Conservation (phyloP, 306 rosid species). For the Rubus parviflorus region DNA sequence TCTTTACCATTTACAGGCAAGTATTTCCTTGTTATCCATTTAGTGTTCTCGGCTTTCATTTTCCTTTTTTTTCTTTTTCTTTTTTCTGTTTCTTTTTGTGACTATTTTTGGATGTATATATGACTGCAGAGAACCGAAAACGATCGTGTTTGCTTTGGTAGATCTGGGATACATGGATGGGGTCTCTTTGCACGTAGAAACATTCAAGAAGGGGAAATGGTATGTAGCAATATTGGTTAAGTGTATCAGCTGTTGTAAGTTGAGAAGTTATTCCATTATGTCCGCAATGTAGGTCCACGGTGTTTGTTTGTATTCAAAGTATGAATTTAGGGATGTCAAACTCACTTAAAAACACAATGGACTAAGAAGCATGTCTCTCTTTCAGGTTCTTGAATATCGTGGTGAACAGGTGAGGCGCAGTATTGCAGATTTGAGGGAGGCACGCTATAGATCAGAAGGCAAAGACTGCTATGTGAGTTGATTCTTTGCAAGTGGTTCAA, state of each 20-base stretch:
- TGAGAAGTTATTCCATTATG: conserved; percentile 2
- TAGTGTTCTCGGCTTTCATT: conserved; percentile 1
- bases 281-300: not conserved
- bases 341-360: conserved; percentile 1
- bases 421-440: conserved; percentile 91
- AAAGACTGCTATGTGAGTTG: conserved; percentile 94
- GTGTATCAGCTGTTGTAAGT: not conserved
- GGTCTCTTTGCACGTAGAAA: conserved; percentile 92
- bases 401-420: conserved; percentile 98
- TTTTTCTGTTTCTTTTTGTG: conserved; percentile 20
- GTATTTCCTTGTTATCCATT: conserved; percentile 26
- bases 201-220: conserved; percentile 99
- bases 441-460: conserved; percentile 74
- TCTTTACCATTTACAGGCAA: conserved; percentile 82
- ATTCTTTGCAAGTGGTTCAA: not conserved
- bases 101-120: conserved; percentile 29
- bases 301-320: no score
- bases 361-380: conserved; percentile 26
- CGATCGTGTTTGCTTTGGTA: conserved; percentile 93
- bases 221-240: conserved; percentile 26
- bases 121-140: conserved; percentile 83
- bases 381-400: conserved; percentile 97
- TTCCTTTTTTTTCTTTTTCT: conserved; percentile 14
- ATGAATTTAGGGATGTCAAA: not conserved
- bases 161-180: conserved; percentile 99